phyloP scores from a whole-genome alignment of 257 asterid genomes.

The Solanum dulcamara region DNA sequence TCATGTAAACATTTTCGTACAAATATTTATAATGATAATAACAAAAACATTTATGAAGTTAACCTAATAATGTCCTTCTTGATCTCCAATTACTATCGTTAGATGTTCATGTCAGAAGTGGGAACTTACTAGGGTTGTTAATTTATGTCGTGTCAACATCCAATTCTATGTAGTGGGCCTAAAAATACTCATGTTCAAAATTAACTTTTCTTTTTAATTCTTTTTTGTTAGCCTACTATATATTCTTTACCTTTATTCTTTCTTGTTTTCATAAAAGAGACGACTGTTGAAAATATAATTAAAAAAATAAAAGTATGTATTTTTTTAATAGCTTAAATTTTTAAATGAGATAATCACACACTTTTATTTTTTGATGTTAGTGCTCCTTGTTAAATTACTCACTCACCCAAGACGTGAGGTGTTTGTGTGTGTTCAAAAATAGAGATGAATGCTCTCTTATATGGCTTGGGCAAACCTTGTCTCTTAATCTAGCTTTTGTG shows the following conservation, averaged over 20 bases:
- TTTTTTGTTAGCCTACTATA: not conserved
- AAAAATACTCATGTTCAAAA: not conserved
- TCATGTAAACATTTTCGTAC: not conserved
- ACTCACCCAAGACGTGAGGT: no score
- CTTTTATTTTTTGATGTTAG: no score
- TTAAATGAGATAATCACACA: not conserved
- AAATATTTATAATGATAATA: not conserved
- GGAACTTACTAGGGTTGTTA: not conserved
- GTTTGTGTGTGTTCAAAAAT: not conserved
- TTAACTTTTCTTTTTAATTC: not conserved
- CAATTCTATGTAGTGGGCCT: not conserved
- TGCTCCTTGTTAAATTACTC: no score
- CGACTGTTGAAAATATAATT: not conserved
- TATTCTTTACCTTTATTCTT: no score
- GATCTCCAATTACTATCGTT: not conserved
- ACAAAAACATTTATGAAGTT: not conserved
- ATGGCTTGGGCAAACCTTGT: not conserved
- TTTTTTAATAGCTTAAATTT: not conserved
- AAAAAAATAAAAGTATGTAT: not conserved
- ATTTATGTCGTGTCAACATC: not conserved
- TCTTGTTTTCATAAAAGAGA: no score
- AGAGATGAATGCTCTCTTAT: not conserved
- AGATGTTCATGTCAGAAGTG: not conserved
- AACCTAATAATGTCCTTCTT: not conserved
- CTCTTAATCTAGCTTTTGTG: not conserved